These are phyloP conservation scores for Amorphotheca resinae DNA, from an alignment of 495 filamentous ascomycete genomes.

Conservation along the genomic window DNA sequence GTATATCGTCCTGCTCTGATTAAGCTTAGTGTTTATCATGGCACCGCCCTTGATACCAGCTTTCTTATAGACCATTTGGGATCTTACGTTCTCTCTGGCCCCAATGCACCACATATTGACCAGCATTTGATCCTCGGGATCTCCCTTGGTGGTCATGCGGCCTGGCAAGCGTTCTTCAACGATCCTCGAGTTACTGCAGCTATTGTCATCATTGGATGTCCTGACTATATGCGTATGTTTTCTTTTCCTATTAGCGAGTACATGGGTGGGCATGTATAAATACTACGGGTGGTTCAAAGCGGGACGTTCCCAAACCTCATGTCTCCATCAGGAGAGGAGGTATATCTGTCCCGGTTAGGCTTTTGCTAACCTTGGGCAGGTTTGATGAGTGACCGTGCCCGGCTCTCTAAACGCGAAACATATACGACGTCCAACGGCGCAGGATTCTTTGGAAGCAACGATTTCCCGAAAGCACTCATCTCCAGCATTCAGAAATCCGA, in stretches of 20 bases:
- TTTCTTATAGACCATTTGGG: slow-evolving; percentile 59
- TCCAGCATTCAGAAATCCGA: slow-evolving; percentile 49
- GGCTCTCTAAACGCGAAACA: slow-evolving; percentile 53
- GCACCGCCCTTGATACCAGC: slow-evolving; percentile 63
- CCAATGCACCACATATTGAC: slow-evolving; percentile 37
- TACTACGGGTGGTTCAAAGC: too few relatives aligned
- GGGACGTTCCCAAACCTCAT: too few relatives aligned
- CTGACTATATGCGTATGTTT: slow-evolving; percentile 59
- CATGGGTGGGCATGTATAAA: too few relatives aligned
- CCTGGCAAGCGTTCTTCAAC: slow-evolving; percentile 68
- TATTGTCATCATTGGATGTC: slow-evolving; percentile 75
- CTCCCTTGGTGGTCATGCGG: slow-evolving; percentile 78
- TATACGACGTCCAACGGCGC: slow-evolving; percentile 41
- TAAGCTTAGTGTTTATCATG: slow-evolving; percentile 28
- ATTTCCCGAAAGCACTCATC: slow-evolving; percentile 59
- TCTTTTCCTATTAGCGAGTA: neutral
- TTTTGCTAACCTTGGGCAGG: slow-evolving; percentile 23
- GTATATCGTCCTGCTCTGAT: slow-evolving; percentile 33
- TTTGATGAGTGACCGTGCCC: slow-evolving; percentile 66
- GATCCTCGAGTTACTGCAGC: slow-evolving; percentile 67
- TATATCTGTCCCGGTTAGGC: neutral
- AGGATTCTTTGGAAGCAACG: slow-evolving; percentile 57
- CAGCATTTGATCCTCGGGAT: slow-evolving; percentile 68
- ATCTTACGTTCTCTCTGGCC: slow-evolving; percentile 56
- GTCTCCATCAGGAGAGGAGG: neutral